Percentiles rank a stretch among this genome's conserved stretches.
Evolutionary conservation across 768 basidiomycete species (phyloP).

Genomic region (Lactarius indigo): DNA sequence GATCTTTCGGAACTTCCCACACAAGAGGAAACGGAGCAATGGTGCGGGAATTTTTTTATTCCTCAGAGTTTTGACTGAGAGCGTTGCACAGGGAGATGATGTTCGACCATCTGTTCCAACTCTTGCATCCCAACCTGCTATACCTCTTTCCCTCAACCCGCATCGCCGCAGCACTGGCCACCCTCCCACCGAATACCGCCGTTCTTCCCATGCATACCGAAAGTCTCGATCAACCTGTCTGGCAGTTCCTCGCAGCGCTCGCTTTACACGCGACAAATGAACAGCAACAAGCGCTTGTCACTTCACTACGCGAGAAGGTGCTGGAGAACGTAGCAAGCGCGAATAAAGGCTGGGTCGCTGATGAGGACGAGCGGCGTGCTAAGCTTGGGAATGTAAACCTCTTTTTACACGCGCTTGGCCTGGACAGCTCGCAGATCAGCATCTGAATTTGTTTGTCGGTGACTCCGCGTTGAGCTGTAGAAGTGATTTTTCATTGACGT

Average conservation of each 20-base stretch:
- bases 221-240: conserved; percentile 84
- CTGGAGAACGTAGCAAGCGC: conserved; percentile 83
- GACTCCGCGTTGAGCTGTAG: conserved; percentile 19
- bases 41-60: conserved; percentile 41
- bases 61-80: conserved; percentile 11
- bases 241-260: conserved; percentile 89
- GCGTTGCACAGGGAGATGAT: conserved; percentile 64
- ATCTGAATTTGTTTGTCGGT: conserved; percentile 22
- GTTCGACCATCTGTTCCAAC: conserved; percentile 83
- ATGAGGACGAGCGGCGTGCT: conserved; percentile 66
- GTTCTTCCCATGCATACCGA: conserved; percentile 46
- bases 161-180: conserved; percentile 40
- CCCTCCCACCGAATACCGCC: conserved; percentile 34
- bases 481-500: conserved; percentile 19
- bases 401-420: conserved; percentile 76
- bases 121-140: conserved; percentile 71
- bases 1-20: conserved; percentile 57
- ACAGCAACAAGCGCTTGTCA: conserved; percentile 87
- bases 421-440: conserved; percentile 66
- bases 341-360: conserved; percentile 71
- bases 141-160: conserved; percentile 89
- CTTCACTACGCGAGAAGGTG: conserved; percentile 85
- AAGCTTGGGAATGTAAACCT: conserved; percentile 93
- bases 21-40: conserved; percentile 74
- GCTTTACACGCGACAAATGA: conserved; percentile 80